Evolutionary conservation across 192 early-diverging fungal genomes (phyloP), one percentile per base, ranked within the genome.

Genomic region (Coemansia sp.): DNA sequence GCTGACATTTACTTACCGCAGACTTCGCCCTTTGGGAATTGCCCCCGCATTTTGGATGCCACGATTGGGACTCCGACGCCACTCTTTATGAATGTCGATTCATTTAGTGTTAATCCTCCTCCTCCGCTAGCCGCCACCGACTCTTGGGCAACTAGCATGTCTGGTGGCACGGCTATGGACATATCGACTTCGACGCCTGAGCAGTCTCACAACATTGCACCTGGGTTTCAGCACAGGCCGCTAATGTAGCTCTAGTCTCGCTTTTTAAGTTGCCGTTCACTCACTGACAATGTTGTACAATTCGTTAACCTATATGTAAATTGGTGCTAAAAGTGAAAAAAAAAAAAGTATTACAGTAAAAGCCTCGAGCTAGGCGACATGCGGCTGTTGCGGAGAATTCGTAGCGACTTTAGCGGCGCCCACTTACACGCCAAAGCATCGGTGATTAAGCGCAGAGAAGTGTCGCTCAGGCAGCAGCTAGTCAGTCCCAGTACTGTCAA

Each of bases 381-480:
- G 15, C 80, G 67, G 67, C 67, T 72, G 69, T 82, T 82, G 44
- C 80, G 80, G 41, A 82, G 62, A 32, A 82, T 82, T 10, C 69
- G 66, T 31, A 82, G 63, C 19, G 71, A 72, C 59, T 66, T 36
- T 7, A 82, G 73, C 3, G 75, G 75, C 7, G 80, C 80, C 80
- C 80, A 82, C 21, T 67, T 64, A 45, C 68, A 74, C 12, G 45
- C 34, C 10, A 82, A 37, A 6, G 75, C 75, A 6, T 77, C 73
- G 15, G 69, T 27, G 25, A 82, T 62, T 62, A 72, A 38, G 57
- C 80, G 80, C 50, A 82, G 65, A 5, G 80, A 82, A 0, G 69
- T 59, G 29, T 82, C 80, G 48, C 75, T 72, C 41, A 82, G 55
- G 36, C 80, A 82, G 63, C 80, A 82, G 64, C 80, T 82, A 63